Conservation (phyloP, 192 early-diverging fungal genomes). For the Diversispora eburnea region DNA sequence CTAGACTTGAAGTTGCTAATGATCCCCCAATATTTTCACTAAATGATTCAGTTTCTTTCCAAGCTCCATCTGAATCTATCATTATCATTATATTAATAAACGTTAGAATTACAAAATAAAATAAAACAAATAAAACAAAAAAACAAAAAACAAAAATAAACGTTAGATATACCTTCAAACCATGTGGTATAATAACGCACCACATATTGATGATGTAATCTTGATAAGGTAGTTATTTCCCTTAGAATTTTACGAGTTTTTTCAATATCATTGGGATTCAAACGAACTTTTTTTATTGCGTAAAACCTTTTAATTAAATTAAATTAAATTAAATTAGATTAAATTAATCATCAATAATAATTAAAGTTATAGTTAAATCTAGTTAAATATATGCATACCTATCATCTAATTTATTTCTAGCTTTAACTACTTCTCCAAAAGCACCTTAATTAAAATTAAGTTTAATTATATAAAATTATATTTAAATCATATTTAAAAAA, state of each 20-base stretch:
- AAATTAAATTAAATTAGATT: neutral
- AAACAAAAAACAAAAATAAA: constrained; percentile 19
- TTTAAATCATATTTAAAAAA: neutral
- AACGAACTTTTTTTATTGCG: constrained; percentile 87
- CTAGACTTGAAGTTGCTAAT: no score
- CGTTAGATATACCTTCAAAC: constrained; percentile 66
- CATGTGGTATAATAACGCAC: constrained; percentile 88
- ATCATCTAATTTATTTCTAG: constrained; percentile 77
- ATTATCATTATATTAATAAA: neutral
- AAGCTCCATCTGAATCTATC: constrained; percentile 38
- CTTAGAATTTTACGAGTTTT: constrained; percentile 79
- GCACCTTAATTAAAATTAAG: constrained; percentile 52
- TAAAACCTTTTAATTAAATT: constrained; percentile 57
- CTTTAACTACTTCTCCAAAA: constrained; percentile 95
- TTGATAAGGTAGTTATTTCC: constrained; percentile 86
- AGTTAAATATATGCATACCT: constrained; percentile 26
- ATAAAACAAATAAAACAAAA: neutral
- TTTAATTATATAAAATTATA: constrained; percentile 40
- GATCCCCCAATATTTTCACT: constrained; percentile 17
- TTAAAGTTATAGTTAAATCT: neutral
- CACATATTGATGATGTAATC: constrained; percentile 85
- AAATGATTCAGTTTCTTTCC: constrained; percentile 32
- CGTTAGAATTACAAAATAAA: neutral
- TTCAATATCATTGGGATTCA: constrained; percentile 76
- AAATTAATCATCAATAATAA: neutral